Conservation (phyloP, 1,139 yeast genomes). For the Nakaseomyces uthaithaninus region DNA sequence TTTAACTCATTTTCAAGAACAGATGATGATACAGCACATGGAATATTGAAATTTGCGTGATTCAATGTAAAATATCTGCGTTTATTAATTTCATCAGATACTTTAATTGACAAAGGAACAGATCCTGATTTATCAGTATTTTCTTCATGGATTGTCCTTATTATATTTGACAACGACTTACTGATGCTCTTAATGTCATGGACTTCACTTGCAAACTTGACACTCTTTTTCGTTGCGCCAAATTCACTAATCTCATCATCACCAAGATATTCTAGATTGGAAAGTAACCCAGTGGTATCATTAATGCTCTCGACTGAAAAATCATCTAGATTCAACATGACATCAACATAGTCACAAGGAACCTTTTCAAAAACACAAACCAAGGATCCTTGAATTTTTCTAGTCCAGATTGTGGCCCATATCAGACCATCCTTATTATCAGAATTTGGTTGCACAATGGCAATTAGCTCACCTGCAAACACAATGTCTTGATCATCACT, state of each 20-base stretch:
- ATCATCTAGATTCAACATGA: conserved; percentile 36
- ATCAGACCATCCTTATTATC: conserved; percentile 41
- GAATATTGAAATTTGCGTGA: conserved; percentile 40
- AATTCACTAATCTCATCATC: neutral
- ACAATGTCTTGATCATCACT: conserved; percentile 37
- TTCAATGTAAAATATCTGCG: conserved; percentile 57
- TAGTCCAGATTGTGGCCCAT: conserved; percentile 87
- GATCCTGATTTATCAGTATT: conserved; percentile 13
- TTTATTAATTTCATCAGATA: conserved; percentile 41
- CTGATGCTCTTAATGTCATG: conserved; percentile 23
- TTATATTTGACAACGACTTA: conserved; percentile 23
- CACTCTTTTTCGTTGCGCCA: conserved; percentile 27
- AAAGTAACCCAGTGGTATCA: conserved; percentile 3
- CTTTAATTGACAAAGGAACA: conserved; percentile 35
- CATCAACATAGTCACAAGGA: conserved; percentile 69
- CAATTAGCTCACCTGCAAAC: conserved; percentile 50
- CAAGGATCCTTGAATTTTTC: conserved; percentile 57
- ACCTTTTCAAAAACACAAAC: conserved; percentile 86
- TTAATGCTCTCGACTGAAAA: conserved; percentile 21
- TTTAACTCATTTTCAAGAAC: conserved; percentile 40
- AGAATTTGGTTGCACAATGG: conserved; percentile 40
- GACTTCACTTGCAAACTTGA: conserved; percentile 27
- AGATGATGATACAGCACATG: conserved; percentile 64
- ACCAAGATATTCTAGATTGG: neutral
- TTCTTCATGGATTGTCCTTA: conserved; percentile 27